A percentile compares a stretch with the other conserved stretches of the same genome.
Conservation (phyloP, 495 filamentous ascomycete genomes). For the Lindgomyces ingoldianus region DNA sequence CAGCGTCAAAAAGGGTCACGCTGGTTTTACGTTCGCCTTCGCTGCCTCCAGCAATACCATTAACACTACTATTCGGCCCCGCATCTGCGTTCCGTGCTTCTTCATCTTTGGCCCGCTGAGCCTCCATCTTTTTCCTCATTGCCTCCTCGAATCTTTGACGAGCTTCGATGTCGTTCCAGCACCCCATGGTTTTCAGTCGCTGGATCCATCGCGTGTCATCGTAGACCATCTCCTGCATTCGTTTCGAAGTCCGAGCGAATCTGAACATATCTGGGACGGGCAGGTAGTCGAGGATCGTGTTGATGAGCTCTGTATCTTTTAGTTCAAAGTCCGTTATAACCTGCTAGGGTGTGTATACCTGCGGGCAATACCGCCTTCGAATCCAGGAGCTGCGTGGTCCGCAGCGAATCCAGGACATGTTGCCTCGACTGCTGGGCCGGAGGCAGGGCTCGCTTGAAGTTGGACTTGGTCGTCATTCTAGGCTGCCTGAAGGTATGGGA, state of each 20-base stretch:
- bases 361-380: slow-evolving; percentile 76
- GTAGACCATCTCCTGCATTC: slow-evolving; percentile 97
- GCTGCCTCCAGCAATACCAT: slow-evolving; percentile 39
- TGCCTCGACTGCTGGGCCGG: slow-evolving; percentile 47
- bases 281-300: slow-evolving; percentile 84
- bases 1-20: slow-evolving; percentile 72
- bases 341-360: slow-evolving; percentile 51
- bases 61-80: slow-evolving; percentile 44
- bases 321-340: not conserved
- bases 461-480: slow-evolving; percentile 55
- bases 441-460: slow-evolving; percentile 62
- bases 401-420: slow-evolving; percentile 70
- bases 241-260: slow-evolving; percentile 83
- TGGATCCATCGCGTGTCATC: slow-evolving; percentile 96
- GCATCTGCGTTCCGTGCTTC: slow-evolving; percentile 47
- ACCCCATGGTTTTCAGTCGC: slow-evolving; percentile 76
- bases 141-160: slow-evolving; percentile 73
- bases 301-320: slow-evolving; percentile 73
- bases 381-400: slow-evolving; percentile 73
- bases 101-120: slow-evolving; percentile 56
- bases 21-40: slow-evolving; percentile 35
- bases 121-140: slow-evolving; percentile 65
- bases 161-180: slow-evolving; percentile 91
- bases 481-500: not conserved
- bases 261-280: slow-evolving; percentile 78